Conservation (phyloP, 805 yeast species). For the Spathaspora passalidarum region DNA sequence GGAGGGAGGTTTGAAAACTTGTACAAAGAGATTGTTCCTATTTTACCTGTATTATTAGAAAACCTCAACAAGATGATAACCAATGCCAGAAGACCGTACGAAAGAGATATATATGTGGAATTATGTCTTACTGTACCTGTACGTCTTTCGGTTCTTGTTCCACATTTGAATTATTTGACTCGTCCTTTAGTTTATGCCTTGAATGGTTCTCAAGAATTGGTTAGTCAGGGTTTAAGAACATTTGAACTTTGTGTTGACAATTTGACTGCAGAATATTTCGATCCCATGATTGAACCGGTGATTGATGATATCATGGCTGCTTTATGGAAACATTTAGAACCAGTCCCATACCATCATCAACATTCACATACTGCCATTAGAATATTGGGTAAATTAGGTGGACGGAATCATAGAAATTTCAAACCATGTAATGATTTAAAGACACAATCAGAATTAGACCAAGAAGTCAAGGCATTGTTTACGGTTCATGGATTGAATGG, state of each 20-base stretch:
- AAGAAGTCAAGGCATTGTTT: conserved; percentile 67
- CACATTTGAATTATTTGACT: conserved; percentile 85
- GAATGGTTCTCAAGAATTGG: conserved; percentile 86
- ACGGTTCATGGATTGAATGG: conserved; percentile 63
- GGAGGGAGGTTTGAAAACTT: conserved; percentile 94
- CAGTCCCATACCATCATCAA: conserved; percentile 91
- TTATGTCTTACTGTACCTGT: conserved; percentile 95
- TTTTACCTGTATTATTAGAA: conserved; percentile 81
- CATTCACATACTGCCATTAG: conserved; percentile 93
- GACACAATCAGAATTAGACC: conserved; percentile 53
- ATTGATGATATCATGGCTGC: conserved; percentile 93
- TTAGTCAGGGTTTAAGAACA: conserved; percentile 91
- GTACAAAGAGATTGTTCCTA: conserved; percentile 89
- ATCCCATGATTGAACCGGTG: conserved; percentile 95
- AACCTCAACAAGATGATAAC: conserved; percentile 79
- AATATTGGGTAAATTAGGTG: conserved; percentile 93
- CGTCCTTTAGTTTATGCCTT: conserved; percentile 88
- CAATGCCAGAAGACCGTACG: conserved; percentile 83
- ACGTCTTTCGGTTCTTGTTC: conserved; percentile 86
- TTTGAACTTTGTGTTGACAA: conserved; percentile 95
- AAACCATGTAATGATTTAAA: conserved; percentile 69
- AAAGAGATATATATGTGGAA: conserved; percentile 92
- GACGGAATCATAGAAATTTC: conserved; percentile 85
- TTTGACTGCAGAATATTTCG: conserved; percentile 92
- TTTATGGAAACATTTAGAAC: conserved; percentile 84